Percentiles rank a stretch among this genome's conserved stretches.
Evolutionary conservation across 2,329 filamentous ascomycete species (phyloP).

Genomic region (Blastomyces gilchristii): DNA sequence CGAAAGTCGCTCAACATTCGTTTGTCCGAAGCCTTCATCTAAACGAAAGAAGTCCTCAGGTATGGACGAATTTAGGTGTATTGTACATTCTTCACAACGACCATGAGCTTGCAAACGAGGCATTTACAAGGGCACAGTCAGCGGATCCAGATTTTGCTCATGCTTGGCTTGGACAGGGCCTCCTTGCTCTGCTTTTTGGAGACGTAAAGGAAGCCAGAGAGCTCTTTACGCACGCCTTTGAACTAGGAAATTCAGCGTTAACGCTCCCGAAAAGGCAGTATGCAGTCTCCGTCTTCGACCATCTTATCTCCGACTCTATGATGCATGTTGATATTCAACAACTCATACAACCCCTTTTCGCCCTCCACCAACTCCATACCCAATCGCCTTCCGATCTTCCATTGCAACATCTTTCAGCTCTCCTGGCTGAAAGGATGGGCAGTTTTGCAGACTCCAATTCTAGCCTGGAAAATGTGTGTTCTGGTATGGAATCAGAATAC

Average conservation of each 20-base stretch:
- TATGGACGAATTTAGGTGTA: conserved; percentile 85
- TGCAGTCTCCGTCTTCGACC: conserved; percentile 70
- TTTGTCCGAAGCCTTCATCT: conserved; percentile 88
- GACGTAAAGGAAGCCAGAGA: conserved; percentile 67
- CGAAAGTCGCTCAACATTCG: conserved; percentile 81
- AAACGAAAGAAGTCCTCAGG: conserved; percentile 72
- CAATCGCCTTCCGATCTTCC: conserved; percentile 61
- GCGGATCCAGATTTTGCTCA: conserved; percentile 88
- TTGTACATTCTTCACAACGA: conserved; percentile 80
- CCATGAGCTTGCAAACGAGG: conserved; percentile 72
- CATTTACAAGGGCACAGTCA: conserved; percentile 83
- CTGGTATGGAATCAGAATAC: conserved; percentile 65
- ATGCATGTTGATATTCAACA: conserved; percentile 45
- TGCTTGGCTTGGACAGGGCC: conserved; percentile 87
- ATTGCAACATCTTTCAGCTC: conserved; percentile 64
- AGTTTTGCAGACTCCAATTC: conserved; percentile 55
- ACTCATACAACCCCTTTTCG: conserved; percentile 79
- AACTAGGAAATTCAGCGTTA: conserved; percentile 72
- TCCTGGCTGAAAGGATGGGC: conserved; percentile 71
- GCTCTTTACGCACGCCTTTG: conserved; percentile 88
- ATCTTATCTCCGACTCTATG: conserved; percentile 52
- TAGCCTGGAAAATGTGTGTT: conserved; percentile 57
- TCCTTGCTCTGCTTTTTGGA: conserved; percentile 68
- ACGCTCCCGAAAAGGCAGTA: conserved; percentile 68
- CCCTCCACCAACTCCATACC: conserved; percentile 66